phyloP scores from a whole-genome alignment of 2,329 filamentous ascomycete genomes.

The Phyllosticta paracitricarpa region DNA sequence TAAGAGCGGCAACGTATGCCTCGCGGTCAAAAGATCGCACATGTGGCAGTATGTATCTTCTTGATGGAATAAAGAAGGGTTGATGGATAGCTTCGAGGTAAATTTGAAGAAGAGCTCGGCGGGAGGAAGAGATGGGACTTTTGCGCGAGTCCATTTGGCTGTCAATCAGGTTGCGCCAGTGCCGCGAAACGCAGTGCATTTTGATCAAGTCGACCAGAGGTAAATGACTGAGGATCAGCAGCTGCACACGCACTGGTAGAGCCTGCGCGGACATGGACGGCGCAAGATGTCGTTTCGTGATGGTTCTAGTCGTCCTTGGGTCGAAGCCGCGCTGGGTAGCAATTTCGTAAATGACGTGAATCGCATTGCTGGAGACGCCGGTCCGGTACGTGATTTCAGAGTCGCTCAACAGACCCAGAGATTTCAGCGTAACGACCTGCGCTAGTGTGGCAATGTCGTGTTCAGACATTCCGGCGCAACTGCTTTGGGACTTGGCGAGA shows the following conservation, averaged over 20 bases:
- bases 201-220: background rate
- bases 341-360: background rate
- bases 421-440: background rate
- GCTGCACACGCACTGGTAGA: background rate
- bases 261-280: background rate
- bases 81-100: background rate
- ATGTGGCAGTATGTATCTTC: background rate
- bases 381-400: background rate
- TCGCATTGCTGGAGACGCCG: background rate
- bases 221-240: background rate
- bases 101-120: background rate
- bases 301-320: background rate
- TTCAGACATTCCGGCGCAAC: background rate
- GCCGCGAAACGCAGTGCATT: background rate
- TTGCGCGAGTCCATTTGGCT: background rate
- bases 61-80: background rate
- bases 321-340: background rate
- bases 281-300: background rate
- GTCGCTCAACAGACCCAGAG: background rate
- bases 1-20: background rate
- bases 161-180: background rate
- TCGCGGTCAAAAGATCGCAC: background rate
- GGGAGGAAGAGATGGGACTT: background rate
- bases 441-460: background rate
- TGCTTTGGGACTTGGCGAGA: background rate